Evolutionary conservation across 495 filamentous ascomycete species (phyloP).

Genomic region (Staphylotrichum longicolle): DNA sequence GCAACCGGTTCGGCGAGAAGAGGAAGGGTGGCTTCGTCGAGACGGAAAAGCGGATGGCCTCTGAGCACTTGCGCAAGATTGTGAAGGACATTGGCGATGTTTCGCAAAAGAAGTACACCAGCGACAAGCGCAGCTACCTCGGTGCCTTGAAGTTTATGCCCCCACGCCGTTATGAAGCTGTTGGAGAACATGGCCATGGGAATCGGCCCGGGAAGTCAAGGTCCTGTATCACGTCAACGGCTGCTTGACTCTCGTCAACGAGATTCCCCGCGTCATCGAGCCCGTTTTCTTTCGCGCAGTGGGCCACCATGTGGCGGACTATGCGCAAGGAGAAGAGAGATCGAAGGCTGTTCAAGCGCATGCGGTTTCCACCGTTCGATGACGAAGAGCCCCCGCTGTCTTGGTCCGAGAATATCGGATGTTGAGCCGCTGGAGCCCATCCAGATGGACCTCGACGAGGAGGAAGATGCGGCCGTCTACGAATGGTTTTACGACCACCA

Average conservation of each 20-base stretch:
- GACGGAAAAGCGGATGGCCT: conserved; percentile 99
- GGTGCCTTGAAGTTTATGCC: conserved; percentile 99
- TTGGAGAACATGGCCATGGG: conserved; percentile 99
- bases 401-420: conserved; percentile 98
- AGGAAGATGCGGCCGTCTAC: conserved; percentile 85
- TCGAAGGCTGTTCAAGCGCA: conserved; percentile 93
- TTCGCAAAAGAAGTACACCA: conserved; percentile 98
- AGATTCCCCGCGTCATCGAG: conserved; percentile 94
- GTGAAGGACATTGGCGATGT: conserved; percentile 99
- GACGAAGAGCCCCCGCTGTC: conserved; percentile 97
- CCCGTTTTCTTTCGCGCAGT: conserved; percentile 98
- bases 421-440: conserved; percentile 97
- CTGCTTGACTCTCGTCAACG: conserved; percentile 94
- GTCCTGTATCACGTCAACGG: conserved; percentile 98
- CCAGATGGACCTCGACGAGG: conserved; percentile 96
- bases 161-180: conserved; percentile 97
- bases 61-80: conserved; percentile 97
- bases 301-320: conserved; percentile 98
- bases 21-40: conserved; percentile 94
- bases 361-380: conserved; percentile 98
- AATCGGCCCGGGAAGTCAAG: conserved; percentile 91
- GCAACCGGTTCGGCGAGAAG: conserved; percentile 94
- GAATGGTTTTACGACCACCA: conserved; percentile 99
- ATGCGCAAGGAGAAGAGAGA: conserved; percentile 99
- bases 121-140: conserved; percentile 96